These are phyloP conservation scores for Prunus yedoensis DNA, from an alignment of 331 rosid species.

Conservation along the genomic window DNA sequence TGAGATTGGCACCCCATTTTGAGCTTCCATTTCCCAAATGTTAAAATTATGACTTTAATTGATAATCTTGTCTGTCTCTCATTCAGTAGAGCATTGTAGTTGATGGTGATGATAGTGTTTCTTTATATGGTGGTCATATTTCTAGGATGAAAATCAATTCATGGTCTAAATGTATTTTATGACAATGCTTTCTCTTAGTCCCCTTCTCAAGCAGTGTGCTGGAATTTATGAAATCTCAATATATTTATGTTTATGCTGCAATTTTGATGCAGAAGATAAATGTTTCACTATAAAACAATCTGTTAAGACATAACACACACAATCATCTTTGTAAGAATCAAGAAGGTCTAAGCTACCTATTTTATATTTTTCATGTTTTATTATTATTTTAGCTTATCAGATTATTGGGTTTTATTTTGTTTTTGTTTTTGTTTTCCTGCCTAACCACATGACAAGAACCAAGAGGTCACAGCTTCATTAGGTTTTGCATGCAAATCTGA, in stretches of 20 bases:
- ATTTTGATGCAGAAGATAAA: background rate
- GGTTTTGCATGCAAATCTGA: slow-evolving; percentile 5
- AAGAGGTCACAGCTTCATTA: background rate
- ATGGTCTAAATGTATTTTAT: background rate
- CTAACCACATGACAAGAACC: background rate
- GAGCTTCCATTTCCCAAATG: slow-evolving; percentile 30
- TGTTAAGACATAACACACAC: background rate
- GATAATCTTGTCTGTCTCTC: background rate
- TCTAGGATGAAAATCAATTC: slow-evolving; percentile 25
- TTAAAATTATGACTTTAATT: background rate
- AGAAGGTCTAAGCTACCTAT: background rate
- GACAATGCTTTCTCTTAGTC: background rate
- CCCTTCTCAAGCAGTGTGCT: slow-evolving; percentile 3
- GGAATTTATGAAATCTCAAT: slow-evolving; percentile 4
- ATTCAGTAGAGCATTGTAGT: slow-evolving; percentile 8
- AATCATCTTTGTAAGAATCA: slow-evolving; percentile 2
- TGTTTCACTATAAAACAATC: slow-evolving; percentile 4
- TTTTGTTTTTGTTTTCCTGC: background rate
- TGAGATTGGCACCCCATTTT: slow-evolving; percentile 94
- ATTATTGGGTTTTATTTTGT: background rate
- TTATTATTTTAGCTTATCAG: background rate
- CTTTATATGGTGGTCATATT: slow-evolving; percentile 20
- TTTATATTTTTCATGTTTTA: background rate
- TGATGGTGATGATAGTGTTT: slow-evolving; percentile 22
- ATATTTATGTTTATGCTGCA: background rate